Percentiles rank a stretch among this genome's conserved stretches.
Evolutionary conservation across 2,329 filamentous ascomycete genomes (phyloP).

Genomic region (Fusarium pseudocircinatum): DNA sequence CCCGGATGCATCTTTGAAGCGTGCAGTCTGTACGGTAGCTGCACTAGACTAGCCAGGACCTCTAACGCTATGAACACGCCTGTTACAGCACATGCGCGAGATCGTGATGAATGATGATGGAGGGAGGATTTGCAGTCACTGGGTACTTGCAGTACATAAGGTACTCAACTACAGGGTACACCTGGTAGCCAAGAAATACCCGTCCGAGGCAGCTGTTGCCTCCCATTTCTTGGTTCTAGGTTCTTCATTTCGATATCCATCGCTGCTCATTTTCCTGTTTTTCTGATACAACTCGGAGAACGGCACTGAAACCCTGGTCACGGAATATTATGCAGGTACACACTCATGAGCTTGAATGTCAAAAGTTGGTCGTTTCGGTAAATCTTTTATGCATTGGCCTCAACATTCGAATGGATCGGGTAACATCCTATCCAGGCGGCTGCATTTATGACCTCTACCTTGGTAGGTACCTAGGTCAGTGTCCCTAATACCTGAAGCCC

Average conservation of each 20-base stretch:
- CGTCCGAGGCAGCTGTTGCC: neutral
- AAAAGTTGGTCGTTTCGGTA: neutral
- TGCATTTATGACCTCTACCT: neutral
- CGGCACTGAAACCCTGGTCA: slow-evolving; percentile 14
- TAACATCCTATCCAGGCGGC: neutral
- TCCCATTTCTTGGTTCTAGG: slow-evolving; percentile 8
- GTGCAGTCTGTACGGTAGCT: neutral
- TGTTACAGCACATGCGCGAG: slow-evolving; percentile 12
- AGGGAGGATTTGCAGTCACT: neutral
- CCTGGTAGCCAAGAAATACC: slow-evolving; percentile 6
- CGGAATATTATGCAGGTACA: slow-evolving; percentile 29
- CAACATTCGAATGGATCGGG: neutral
- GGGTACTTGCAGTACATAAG: neutral
- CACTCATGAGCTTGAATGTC: slow-evolving; percentile 5
- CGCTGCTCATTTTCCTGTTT: slow-evolving; percentile 11
- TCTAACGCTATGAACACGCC: slow-evolving; percentile 5
- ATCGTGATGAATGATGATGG: slow-evolving; percentile 34
- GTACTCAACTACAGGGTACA: neutral
- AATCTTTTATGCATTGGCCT: neutral
- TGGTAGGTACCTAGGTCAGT: neutral
- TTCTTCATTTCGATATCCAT: neutral
- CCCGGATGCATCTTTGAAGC: slow-evolving; percentile 2
- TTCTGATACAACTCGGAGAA: slow-evolving; percentile 1
- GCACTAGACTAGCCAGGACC: neutral
- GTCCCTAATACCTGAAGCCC: neutral